Base-by-base conservation (phyloP, 495 filamentous ascomycete genomes). In the Ascodesmis nigricans region DNA sequence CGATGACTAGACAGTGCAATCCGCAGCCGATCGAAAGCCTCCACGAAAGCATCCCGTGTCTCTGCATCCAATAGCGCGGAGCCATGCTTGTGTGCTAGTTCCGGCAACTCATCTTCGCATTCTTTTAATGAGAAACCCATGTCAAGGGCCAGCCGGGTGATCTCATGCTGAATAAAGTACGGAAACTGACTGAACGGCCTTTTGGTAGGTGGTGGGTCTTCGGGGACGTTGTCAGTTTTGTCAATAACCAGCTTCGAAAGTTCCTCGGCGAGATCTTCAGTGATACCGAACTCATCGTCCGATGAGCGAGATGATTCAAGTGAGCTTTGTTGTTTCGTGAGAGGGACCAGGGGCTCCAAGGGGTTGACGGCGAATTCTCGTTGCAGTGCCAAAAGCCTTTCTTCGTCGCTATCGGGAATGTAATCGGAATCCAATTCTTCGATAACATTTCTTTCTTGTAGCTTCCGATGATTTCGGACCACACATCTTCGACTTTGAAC, bases 21-120 rank as follows among this genome's bases (percentile, higher is more conserved):
- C 21, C 9, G n/a, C n/a, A n/a, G n/a, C n/a, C n/a, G n/a, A n/a
- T 39, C 35, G 19, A 50, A 19, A 3, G 22, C 33, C 5, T 36
- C 21, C 46, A 37, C 49, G 5, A 45, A 10, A 3, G 45, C 41
- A 10, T 11, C 8, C n/a, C 36, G 35, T 2, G 44, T 39, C 4
- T 39, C 20, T 0, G 47, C 47, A 3, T 33, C 18, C 23, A 36
- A 49, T 1, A 50, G 26, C 4, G 41, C 41, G 28, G 49, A 32
- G 18, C 36, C 40, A 19, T 30, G 38, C 1, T 17, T 20, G 1
- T 36, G 25, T 5, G 26, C 26, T 10, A 37, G 23, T 4, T 3
- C 26, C 8, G 35, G 35, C 4, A 37, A 8, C 14, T 9, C 8
- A 18, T 2, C 17, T 16, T 30, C 13, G 3, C 19, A 30, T 5